phyloP scores from a whole-genome alignment of 441 rosid genomes.

The Gossypium schwendimanii region DNA sequence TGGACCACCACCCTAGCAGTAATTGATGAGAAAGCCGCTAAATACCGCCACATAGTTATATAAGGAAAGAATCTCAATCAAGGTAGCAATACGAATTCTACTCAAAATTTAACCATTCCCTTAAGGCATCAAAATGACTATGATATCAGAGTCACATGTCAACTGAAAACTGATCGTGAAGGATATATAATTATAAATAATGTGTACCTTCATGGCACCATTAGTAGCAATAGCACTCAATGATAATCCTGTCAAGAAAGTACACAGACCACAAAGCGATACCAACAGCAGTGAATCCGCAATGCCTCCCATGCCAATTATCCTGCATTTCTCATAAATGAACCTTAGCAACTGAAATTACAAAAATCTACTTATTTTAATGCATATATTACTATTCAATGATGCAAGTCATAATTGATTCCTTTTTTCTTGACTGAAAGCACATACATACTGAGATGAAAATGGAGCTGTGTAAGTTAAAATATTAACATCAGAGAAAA shows the following conservation, averaged over 20 bases:
- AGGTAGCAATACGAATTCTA: not conserved
- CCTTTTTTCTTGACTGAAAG: not conserved
- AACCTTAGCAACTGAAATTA: conserved; percentile 1
- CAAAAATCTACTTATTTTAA: not conserved
- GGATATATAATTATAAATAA: not conserved
- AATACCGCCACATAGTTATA: not conserved
- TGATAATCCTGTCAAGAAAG: conserved; percentile 87
- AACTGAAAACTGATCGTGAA: not conserved
- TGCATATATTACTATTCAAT: not conserved
- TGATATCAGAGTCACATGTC: not conserved
- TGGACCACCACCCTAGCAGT: conserved; percentile 90
- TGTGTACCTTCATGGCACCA: conserved; percentile 95
- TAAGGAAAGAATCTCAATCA: not conserved
- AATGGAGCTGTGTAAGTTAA: not conserved
- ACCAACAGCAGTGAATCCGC: conserved; percentile 76
- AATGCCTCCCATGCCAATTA: conserved; percentile 98
- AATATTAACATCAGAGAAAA: conserved; percentile 5
- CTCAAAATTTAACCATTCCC: not conserved
- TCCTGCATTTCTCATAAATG: conserved; percentile 48
- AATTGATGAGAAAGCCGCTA: conserved; percentile 15
- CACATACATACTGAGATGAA: not conserved
- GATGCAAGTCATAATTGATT: not conserved
- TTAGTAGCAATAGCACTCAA: conserved; percentile 99
- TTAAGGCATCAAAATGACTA: not conserved
- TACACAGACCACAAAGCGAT: conserved; percentile 82